phyloP scores from a whole-genome alignment of 257 asterid species.

The Solanum lycopersicoides region DNA sequence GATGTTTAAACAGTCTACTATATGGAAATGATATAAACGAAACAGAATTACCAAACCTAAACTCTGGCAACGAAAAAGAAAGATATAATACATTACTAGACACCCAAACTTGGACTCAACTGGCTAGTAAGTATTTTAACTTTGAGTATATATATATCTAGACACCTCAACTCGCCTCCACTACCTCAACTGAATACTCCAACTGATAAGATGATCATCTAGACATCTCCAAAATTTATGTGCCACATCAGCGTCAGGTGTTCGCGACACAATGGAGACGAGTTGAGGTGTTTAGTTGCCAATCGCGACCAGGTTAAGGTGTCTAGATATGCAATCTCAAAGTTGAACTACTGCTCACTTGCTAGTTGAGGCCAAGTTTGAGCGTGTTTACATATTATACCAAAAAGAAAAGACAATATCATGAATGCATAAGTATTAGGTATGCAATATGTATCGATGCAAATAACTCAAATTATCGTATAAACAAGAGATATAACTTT shows the following conservation, averaged over 20 bases:
- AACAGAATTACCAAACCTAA: background rate
- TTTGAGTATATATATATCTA: background rate
- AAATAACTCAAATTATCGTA: background rate
- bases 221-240: background rate
- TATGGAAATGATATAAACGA: background rate
- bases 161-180: background rate
- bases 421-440: background rate
- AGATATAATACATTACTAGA: background rate
- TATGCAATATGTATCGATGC: background rate
- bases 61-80: background rate
- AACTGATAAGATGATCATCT: background rate
- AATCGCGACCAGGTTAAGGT: background rate
- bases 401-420: background rate
- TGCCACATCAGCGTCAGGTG: background rate
- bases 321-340: background rate
- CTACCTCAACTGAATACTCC: background rate
- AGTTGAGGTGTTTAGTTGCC: background rate
- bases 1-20: background rate
- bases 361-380: background rate
- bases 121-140: background rate
- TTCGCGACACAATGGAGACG: background rate
- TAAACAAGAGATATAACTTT: background rate
- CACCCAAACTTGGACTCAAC: background rate
- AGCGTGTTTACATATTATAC: background rate
- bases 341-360: background rate